Percentiles rank a stretch among this genome's conserved stretches.
These are phyloP conservation scores for Eucalyptus regnans DNA, from an alignment of 345 rosid species.

Conservation along the genomic window DNA sequence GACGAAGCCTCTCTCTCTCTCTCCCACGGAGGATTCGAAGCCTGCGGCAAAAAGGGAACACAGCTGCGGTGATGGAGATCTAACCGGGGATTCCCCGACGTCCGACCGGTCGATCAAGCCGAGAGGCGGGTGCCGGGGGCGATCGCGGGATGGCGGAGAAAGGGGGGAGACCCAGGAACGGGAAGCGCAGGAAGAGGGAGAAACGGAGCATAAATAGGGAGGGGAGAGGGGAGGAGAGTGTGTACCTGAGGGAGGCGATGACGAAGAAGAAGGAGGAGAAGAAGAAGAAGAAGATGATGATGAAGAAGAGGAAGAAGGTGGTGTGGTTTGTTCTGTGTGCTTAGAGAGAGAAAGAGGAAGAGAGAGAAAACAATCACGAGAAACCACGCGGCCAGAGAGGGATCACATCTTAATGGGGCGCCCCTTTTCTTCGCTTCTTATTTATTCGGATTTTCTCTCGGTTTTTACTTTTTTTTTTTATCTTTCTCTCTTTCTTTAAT, in stretches of 20 bases:
- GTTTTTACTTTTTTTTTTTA: background rate
- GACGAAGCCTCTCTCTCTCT: background rate
- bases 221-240: background rate
- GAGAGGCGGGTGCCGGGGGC: background rate
- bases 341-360: background rate
- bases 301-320: background rate
- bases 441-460: background rate
- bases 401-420: constrained; percentile 9
- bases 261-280: rapidly evolving
- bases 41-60: background rate
- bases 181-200: background rate
- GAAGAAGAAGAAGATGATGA: background rate
- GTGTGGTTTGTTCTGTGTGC: background rate
- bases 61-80: background rate
- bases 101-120: too few relatives aligned
- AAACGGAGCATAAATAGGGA: background rate
- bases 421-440: background rate
- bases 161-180: background rate
- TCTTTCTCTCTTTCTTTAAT: background rate
- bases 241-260: background rate
- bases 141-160: background rate
- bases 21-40: background rate
- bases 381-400: constrained; percentile 23
- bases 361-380: constrained; percentile 14
- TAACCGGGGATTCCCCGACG: background rate